Base-by-base conservation (phyloP, 768 basidiomycete genomes). In the Ramaria rubella region DNA sequence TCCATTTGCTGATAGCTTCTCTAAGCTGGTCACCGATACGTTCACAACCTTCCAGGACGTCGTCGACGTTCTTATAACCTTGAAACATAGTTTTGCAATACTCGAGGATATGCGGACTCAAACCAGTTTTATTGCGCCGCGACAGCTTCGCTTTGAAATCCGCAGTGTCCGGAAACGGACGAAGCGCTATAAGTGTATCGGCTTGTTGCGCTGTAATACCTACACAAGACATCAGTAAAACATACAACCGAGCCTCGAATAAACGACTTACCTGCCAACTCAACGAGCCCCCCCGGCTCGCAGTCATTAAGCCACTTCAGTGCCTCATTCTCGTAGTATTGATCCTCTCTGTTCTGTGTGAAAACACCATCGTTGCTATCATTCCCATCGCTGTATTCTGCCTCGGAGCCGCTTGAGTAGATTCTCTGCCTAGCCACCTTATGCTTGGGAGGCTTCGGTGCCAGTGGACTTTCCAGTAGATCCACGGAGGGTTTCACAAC, bases 31-130 rank as follows among this genome's bases (percentile, higher is more conserved):
- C 75, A 19, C 94, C 95, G 63, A 94, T 92, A 54, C 76, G 73
- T 70, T 97, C 94, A 69, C 95, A 98, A 54, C 87, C 82, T 68
- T 84, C 83, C 14, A 99, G 81, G 60, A 97, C 85, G 59, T 76
- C 81, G 68, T 99, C 96, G 55, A 98, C 94, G 34, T 85, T 81
- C 11, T 83, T 82, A 64, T 95, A 97, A 7, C 88, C 90, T 55
- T 80, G 73, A 66, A 97, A 86, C 63, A 96, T 88, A 38, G 82
- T 77, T 54, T 82, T 81, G 68, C 90, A 94, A 61, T 94, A 92
- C 65, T 95, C 92, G 67, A 98, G 91, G 69, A 98, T 77, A 56
- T 87, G 83, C 58, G 89, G 79, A 59, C 92, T 94, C 64, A 99
- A 84, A 21, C 95, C 94, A 4, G 75, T 78, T 74, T 90, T 94